Evolutionary conservation across 2,329 filamentous ascomycete genomes (phyloP).

Genomic region (Botrytis paeoniae): DNA sequence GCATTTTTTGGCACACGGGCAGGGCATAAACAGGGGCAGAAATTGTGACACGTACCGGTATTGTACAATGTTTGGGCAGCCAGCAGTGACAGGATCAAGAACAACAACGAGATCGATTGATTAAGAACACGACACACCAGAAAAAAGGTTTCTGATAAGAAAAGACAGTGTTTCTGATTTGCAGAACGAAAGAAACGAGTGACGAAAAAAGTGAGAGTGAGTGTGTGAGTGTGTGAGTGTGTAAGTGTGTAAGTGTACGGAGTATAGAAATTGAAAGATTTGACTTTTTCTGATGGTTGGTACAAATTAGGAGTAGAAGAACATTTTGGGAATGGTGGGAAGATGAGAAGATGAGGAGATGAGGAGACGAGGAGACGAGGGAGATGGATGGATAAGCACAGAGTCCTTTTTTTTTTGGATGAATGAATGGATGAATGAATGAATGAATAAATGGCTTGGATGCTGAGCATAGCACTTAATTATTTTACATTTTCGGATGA

Average conservation of each 20-base stretch:
- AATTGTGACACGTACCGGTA: constrained; percentile 15
- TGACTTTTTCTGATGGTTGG: neutral
- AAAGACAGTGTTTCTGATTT: neutral
- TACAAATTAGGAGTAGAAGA: neutral
- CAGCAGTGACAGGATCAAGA: neutral
- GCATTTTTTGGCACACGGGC: neutral
- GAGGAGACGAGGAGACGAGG: too few species aligned
- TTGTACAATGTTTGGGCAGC: constrained; percentile 1
- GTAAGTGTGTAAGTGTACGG: neutral
- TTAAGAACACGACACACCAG: constrained; percentile 3
- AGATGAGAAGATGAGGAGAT: neutral
- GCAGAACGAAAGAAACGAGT: neutral
- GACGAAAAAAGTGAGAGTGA: neutral
- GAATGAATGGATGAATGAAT: neutral
- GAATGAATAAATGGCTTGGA: neutral
- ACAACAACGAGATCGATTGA: constrained; percentile 4
- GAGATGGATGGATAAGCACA: neutral
- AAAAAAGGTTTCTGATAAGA: neutral
- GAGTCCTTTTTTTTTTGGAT: too few species aligned
- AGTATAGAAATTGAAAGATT: neutral
- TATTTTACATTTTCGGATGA: neutral
- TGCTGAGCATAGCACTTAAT: neutral
- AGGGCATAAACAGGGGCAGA: constrained; percentile 9
- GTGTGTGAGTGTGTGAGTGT: neutral
- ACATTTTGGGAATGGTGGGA: constrained; percentile 5